phyloP scores from a whole-genome alignment of 106 monocot species.

The Cymbidium sinense region DNA sequence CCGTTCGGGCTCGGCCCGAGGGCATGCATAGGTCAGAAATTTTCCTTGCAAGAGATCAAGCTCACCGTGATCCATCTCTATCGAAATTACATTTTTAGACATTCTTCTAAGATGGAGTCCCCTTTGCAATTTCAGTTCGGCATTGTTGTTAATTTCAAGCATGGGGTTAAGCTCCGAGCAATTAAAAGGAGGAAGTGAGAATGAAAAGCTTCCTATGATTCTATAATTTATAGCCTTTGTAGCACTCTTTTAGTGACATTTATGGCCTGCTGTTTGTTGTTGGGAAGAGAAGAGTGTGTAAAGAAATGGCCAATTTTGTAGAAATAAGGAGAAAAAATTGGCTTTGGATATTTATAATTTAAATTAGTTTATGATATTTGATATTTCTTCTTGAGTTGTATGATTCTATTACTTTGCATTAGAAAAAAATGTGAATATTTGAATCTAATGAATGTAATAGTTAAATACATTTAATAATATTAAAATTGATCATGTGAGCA shows the following conservation, averaged over 20 bases:
- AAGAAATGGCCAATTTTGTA: too few relatives aligned
- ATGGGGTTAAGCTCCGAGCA: slow-evolving; percentile 32
- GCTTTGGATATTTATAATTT: too few relatives aligned
- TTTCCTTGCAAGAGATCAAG: slow-evolving; percentile 31
- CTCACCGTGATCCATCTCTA: slow-evolving; percentile 24
- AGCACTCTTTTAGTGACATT: neutral
- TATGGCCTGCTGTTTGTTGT: too few relatives aligned
- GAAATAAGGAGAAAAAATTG: too few relatives aligned
- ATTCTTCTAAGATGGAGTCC: slow-evolving; percentile 20
- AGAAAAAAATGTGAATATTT: too few relatives aligned
- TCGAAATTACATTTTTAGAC: slow-evolving; percentile 17
- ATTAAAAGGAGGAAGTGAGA: neutral
- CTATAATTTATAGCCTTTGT: neutral
- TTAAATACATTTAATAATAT: too few relatives aligned
- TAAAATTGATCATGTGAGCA: too few relatives aligned
- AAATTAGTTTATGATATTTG: too few relatives aligned
- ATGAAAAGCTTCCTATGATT: neutral
- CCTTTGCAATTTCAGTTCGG: slow-evolving; percentile 27
- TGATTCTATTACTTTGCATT: too few relatives aligned
- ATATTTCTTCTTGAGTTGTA: too few relatives aligned
- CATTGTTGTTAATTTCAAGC: slow-evolving; percentile 22
- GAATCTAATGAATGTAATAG: too few relatives aligned
- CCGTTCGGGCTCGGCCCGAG: slow-evolving; percentile 35
- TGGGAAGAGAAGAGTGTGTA: too few relatives aligned
- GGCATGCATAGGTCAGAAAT: slow-evolving; percentile 26